Evolutionary conservation across 768 basidiomycete genomes (phyloP).

Genomic region (Pleurotus platypus): DNA sequence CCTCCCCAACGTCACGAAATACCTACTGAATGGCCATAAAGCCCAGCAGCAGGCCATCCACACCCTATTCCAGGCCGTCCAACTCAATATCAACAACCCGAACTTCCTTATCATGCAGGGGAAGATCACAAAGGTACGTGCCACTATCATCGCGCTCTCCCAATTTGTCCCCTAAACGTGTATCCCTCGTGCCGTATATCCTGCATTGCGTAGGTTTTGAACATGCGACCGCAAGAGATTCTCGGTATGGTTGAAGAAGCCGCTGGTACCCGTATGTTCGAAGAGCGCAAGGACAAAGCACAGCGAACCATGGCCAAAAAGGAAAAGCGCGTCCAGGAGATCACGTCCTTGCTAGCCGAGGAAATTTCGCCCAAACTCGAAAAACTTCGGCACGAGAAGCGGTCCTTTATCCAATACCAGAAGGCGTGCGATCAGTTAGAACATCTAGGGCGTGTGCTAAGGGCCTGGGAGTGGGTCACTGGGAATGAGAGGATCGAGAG

Average conservation of each 20-base stretch:
- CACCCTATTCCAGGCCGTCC: constrained; percentile 92
- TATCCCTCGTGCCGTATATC: not conserved
- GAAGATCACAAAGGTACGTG: constrained; percentile 88
- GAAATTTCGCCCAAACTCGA: constrained; percentile 95
- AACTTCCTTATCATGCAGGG: constrained; percentile 99
- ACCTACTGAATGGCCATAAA: constrained; percentile 95
- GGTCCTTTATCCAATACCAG: constrained; percentile 85
- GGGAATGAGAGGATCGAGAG: constrained; percentile 45
- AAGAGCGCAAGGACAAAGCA: constrained; percentile 96
- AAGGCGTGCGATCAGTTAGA: constrained; percentile 88
- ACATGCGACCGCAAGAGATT: constrained; percentile 98
- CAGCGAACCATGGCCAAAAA: constrained; percentile 96
- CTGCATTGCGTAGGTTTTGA: constrained; percentile 59
- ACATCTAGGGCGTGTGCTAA: constrained; percentile 72
- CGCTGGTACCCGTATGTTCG: constrained; percentile 98
- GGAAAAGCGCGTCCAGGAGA: constrained; percentile 91
- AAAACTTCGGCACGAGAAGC: constrained; percentile 85
- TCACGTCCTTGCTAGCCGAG: constrained; percentile 73
- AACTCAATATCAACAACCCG: constrained; percentile 99
- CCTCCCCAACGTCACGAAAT: constrained; percentile 90
- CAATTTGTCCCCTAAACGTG: not conserved
- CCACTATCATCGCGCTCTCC: not conserved
- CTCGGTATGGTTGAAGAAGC: constrained; percentile 99
- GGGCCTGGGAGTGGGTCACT: constrained; percentile 87
- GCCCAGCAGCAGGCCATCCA: constrained; percentile 82